Evolutionary conservation across 2,329 filamentous ascomycete genomes (phyloP).

Genomic region (Ceratocystis cacaofunesta): DNA sequence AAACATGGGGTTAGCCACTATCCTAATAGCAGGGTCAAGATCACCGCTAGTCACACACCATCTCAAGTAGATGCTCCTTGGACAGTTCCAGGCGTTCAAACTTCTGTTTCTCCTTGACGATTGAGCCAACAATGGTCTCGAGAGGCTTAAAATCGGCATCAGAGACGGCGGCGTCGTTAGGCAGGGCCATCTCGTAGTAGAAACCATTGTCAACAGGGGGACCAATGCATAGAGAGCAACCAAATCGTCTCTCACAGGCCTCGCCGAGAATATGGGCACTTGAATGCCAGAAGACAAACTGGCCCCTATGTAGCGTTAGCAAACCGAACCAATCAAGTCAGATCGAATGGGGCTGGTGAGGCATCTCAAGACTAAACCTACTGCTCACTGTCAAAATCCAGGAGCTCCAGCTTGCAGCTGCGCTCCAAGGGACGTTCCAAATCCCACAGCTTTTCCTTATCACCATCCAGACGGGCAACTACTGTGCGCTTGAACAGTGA

Average conservation of each 20-base stretch:
- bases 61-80: slow-evolving; percentile 83
- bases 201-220: slow-evolving; percentile 85
- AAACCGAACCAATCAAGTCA: not conserved
- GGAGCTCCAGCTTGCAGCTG: slow-evolving; percentile 69
- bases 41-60: slow-evolving; percentile 26
- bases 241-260: slow-evolving; percentile 77
- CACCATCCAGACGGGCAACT: slow-evolving; percentile 68
- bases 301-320: slow-evolving; percentile 35
- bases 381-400: slow-evolving; percentile 52
- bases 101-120: slow-evolving; percentile 91
- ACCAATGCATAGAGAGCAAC: slow-evolving; percentile 84
- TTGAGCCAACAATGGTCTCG: slow-evolving; percentile 63
- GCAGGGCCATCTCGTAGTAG: slow-evolving; percentile 91
- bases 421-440: slow-evolving; percentile 78
- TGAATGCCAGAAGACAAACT: slow-evolving; percentile 96
- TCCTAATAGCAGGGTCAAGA: not conserved
- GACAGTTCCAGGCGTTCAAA: slow-evolving; percentile 81
- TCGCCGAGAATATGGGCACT: slow-evolving; percentile 93
- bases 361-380: slow-evolving; percentile 8
- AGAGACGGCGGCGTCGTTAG: slow-evolving; percentile 54
- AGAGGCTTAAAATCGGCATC: slow-evolving; percentile 71
- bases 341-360: not conserved
- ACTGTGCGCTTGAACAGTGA: slow-evolving; percentile 75
- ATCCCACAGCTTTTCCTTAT: slow-evolving; percentile 66
- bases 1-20: slow-evolving; percentile 4